phyloP scores from a whole-genome alignment of 495 filamentous ascomycete genomes.

The Choiromyces venosus region DNA sequence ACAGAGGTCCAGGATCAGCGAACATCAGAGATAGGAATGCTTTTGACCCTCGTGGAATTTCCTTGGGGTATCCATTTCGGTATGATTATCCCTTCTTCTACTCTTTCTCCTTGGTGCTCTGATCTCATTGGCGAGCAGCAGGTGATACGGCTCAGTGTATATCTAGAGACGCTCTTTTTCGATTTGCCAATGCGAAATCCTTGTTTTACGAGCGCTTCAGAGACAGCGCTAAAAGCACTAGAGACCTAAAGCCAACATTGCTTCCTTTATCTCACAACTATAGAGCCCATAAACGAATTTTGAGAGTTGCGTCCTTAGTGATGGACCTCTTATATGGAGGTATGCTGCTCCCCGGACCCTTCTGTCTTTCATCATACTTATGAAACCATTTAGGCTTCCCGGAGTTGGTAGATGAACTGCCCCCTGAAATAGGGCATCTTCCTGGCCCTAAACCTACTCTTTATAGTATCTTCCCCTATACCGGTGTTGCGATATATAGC shows the following conservation, averaged over 20 bases:
- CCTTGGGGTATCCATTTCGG: conserved; percentile 46
- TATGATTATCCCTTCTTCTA: conserved; percentile 3
- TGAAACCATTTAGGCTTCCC: conserved; percentile 42
- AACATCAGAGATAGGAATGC: conserved; percentile 44
- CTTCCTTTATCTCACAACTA: conserved; percentile 45
- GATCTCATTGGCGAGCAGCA: conserved; percentile 27
- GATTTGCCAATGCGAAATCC: conserved; percentile 46
- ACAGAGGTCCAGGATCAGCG: conserved; percentile 48
- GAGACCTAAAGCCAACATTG: conserved; percentile 33
- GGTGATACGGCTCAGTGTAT: conserved; percentile 49
- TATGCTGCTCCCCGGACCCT: neutral
- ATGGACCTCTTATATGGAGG: conserved; percentile 43
- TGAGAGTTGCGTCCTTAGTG: conserved; percentile 45
- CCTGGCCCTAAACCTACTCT: conserved; percentile 45
- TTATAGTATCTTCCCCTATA: conserved; percentile 36
- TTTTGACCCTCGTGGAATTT: conserved; percentile 43
- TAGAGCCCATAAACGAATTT: conserved; percentile 48
- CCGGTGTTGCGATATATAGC: neutral
- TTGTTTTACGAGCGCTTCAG: conserved; percentile 45
- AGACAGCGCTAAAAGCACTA: conserved; percentile 19
- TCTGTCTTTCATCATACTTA: neutral
- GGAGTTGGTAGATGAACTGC: conserved; percentile 45
- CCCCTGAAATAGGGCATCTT: conserved; percentile 44
- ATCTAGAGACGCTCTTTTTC: conserved; percentile 47
- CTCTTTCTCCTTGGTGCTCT: neutral